Base-by-base conservation (phyloP, 495 filamentous ascomycete species). In the Podospora tetraspora region DNA sequence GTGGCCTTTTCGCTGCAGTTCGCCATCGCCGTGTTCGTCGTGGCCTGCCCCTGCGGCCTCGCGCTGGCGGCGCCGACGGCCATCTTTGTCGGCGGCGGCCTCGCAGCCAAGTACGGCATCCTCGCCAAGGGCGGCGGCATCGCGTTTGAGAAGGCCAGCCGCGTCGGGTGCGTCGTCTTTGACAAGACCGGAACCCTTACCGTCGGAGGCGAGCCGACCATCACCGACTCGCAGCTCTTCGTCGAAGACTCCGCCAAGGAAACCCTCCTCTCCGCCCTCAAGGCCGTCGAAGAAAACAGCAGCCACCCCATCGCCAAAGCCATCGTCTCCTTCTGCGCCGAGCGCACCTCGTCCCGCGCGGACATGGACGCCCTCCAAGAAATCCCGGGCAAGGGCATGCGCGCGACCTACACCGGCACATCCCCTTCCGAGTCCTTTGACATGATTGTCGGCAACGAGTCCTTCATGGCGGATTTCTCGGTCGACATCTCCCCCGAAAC, bases 111-210 rank as follows among this genome's bases (percentile, higher is more conserved):
- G 70, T 81, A 94, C 73, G 94, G 95, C 6, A 96, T 98, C 62
- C 80, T 98, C 3, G 94, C 93, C 68, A 94, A 95, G 77, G 94
- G 94, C n/a, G 94, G 94, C 21, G 95, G 94, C 25, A 92, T 97
- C 74, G 94, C 95, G 1, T 97, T 98, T 73, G 92, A 98, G 77
- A 93, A 96, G 80, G 93, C 95, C 12, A 96, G 92, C 70, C 84
- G 84, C 4, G 83, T 97, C 8, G 91, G 96, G 75, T 89, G 88
- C 65, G 87, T 97, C 23, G 92, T 97, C 16, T 97, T 98, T 72
- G 94, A 98, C 81, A 98, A 98, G 81, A 98, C 94, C 0, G 94
- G 94, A 0, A 98, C 94, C 1, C 79, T 98, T 61, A 98, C 94
- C 0, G 81, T 91, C 71, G 94, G 94, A 43, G 92, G 91, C 37